Percentiles rank a stretch among this genome's conserved stretches.
Evolutionary conservation across 1,284 basidiomycete genomes (phyloP).

Genomic region (Sphaerobolus stellatus): DNA sequence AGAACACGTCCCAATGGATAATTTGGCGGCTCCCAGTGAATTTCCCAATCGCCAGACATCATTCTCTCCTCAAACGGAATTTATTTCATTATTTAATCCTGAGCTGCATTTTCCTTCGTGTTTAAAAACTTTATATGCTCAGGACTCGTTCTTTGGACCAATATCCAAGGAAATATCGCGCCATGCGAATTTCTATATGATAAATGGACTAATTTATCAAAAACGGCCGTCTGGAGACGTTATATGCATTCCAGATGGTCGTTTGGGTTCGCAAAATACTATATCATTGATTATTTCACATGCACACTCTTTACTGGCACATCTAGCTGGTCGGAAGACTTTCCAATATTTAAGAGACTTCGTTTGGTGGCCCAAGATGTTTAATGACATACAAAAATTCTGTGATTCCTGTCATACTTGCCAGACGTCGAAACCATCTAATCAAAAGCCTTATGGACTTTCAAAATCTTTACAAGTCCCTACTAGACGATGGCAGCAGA

Average conservation of each 20-base stretch:
- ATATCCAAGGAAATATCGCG: constrained; percentile 1
- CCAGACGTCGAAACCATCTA: constrained; percentile 27
- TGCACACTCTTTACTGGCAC: constrained; percentile 33
- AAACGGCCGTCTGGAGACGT: constrained; percentile 14
- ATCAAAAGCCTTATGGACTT: constrained; percentile 32
- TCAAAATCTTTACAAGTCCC: constrained; percentile 35
- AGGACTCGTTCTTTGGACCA: constrained; percentile 12
- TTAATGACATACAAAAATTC: constrained; percentile 23
- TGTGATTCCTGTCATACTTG: constrained; percentile 33
- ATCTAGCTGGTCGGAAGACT: constrained; percentile 35
- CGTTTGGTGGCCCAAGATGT: constrained; percentile 38
- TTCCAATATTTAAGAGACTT: constrained; percentile 26
- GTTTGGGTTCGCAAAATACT: constrained; percentile 18
- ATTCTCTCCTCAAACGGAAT: not conserved
- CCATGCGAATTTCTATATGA: constrained; percentile 28
- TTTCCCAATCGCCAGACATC: too few species aligned
- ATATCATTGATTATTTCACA: constrained; percentile 34
- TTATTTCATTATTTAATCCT: not conserved
- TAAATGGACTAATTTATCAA: constrained; percentile 26
- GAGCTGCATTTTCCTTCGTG: not conserved
- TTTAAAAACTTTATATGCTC: constrained; percentile 2
- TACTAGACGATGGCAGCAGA: constrained; percentile 33
- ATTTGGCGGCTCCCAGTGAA: too few species aligned
- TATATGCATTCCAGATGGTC: constrained; percentile 37
- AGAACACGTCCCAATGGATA: too few species aligned